These are phyloP conservation scores for Gracilaria domingensis DNA, from an alignment of 23 red algal species.

Conservation along the genomic window DNA sequence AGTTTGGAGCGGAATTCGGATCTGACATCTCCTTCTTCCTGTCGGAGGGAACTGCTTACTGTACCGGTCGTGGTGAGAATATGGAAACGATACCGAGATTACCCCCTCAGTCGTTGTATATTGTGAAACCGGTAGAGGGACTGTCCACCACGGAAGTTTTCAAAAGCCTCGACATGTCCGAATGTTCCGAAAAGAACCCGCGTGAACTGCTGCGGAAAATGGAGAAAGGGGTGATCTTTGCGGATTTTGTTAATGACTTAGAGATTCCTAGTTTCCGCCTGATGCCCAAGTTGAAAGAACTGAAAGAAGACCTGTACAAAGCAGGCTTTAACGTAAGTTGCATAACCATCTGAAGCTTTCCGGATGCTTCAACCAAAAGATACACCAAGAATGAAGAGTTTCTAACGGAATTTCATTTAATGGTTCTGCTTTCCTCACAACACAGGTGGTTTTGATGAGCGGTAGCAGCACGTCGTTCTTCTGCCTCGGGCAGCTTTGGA, in stretches of 20 bases:
- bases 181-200: conserved; percentile 71
- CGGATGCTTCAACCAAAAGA: no score
- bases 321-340: conserved; percentile 87
- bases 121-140: conserved; percentile 87
- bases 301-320: conserved; percentile 73
- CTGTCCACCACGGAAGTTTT: conserved; percentile 86
- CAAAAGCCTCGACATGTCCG: conserved; percentile 54
- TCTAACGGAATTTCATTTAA: not conserved
- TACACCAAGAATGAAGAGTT: not conserved
- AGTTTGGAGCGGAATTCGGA: conserved; percentile 88
- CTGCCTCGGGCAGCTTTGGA: conserved; percentile 81
- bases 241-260: conserved; percentile 92
- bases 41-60: conserved; percentile 92
- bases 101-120: conserved; percentile 74
- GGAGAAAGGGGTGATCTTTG: conserved; percentile 52
- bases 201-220: conserved; percentile 61
- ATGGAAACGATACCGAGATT: conserved; percentile 63
- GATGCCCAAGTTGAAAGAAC: conserved; percentile 64
- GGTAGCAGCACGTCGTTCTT: conserved; percentile 98
- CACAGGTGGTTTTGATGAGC: conserved; percentile 93
- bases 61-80: conserved; percentile 87
- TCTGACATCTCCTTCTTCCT: conserved; percentile 97
- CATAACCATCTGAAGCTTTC: not conserved
- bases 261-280: conserved; percentile 89
- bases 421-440: not conserved